A percentile compares a stretch with the other conserved stretches of the same genome.
phyloP scores from a whole-genome alignment of 257 asterid species.

The Fraxinus quadrangulata region DNA sequence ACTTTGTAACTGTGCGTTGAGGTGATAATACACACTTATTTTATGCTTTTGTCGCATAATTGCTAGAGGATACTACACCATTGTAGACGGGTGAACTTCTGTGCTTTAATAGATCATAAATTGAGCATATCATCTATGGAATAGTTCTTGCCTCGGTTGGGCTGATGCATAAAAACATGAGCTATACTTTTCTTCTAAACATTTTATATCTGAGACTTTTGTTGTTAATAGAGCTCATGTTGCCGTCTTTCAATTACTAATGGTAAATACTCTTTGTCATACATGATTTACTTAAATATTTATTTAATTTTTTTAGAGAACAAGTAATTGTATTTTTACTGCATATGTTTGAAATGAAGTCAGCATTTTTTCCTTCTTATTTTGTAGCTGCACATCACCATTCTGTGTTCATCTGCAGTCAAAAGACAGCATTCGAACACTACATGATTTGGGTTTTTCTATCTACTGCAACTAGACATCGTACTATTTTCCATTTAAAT shows the following conservation, averaged over 20 bases:
- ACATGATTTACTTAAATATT: conserved; percentile 10
- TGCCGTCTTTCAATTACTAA: conserved; percentile 14
- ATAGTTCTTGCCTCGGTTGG: background rate
- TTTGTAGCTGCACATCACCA: conserved; percentile 19
- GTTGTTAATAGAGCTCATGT: background rate
- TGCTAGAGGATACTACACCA: background rate
- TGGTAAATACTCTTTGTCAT: background rate
- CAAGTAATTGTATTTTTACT: background rate
- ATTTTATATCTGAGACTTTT: background rate
- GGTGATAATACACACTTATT: conserved; percentile 1
- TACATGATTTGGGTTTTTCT: conserved; percentile 8
- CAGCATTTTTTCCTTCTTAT: conserved; percentile 1
- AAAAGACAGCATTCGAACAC: background rate
- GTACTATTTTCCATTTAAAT: background rate
- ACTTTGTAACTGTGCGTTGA: background rate
- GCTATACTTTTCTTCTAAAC: background rate
- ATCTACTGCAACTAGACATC: conserved; percentile 2
- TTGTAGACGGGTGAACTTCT: conserved; percentile 7
- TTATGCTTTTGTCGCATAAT: background rate
- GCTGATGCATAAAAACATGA: conserved; percentile 1
- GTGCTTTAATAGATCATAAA: too few species aligned
- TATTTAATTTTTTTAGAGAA: background rate
- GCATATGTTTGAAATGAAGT: background rate
- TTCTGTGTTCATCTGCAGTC: background rate
- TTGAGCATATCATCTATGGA: background rate